Conservation (phyloP, 768 basidiomycete genomes). For the Obba rivulosa region DNA sequence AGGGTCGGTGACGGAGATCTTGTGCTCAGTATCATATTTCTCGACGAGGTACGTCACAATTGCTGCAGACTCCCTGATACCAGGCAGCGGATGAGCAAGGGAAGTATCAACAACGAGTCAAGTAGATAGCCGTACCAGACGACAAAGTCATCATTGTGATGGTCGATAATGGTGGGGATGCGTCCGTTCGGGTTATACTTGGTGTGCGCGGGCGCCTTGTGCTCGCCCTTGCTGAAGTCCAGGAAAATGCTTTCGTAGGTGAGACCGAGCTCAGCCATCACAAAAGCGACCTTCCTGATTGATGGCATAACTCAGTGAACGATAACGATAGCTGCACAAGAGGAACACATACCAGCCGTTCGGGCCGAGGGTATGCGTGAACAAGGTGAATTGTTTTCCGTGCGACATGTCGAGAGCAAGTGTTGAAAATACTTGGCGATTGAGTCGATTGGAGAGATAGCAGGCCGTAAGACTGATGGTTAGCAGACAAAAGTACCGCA, state of each 20-base stretch:
- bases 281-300: slow-evolving; percentile 20
- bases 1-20: slow-evolving; percentile 16
- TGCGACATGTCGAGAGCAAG: slow-evolving; percentile 17
- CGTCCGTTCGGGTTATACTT: slow-evolving; percentile 30
- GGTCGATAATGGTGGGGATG: slow-evolving; percentile 32
- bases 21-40: slow-evolving; percentile 39
- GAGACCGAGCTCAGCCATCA: slow-evolving; percentile 22
- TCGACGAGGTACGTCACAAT: slow-evolving; percentile 39
- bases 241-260: slow-evolving; percentile 23
- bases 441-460: too few relatives aligned
- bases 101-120: neutral
- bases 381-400: slow-evolving; percentile 26
- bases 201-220: slow-evolving; percentile 18
- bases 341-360: slow-evolving; percentile 17
- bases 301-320: neutral
- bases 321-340: neutral
- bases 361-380: slow-evolving; percentile 15
- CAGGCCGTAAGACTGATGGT: too few relatives aligned
- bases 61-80: slow-evolving; percentile 29
- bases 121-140: slow-evolving; percentile 16
- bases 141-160: slow-evolving; percentile 25
- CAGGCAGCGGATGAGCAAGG: neutral
- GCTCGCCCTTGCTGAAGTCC: slow-evolving; percentile 21
- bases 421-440: too few relatives aligned
- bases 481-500: too few relatives aligned